Evolutionary conservation across 2,329 filamentous ascomycete genomes (phyloP), one percentile per base, ranked within the genome.

Genomic region (Dactylellina cionopaga): DNA sequence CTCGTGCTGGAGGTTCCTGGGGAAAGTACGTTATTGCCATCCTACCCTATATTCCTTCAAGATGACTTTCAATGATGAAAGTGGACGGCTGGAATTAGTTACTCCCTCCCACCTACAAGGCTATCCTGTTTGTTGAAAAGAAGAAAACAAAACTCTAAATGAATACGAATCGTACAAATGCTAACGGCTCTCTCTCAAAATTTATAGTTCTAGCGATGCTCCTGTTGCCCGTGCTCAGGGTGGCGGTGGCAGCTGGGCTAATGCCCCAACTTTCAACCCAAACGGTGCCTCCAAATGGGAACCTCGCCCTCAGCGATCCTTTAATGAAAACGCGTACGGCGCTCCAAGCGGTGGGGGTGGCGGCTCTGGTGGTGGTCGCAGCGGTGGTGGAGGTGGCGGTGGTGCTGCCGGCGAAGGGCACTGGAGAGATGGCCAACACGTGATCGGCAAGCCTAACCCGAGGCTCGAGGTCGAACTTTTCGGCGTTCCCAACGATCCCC

Each of bases 361-460:
- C 31, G 76, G 75, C 56, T 75, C 76, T 44, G 79, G 78, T 74
- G 81, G 81, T 49, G 80, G n/a, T n/a, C n/a, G 79, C 44, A 80
- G 81, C 44, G 83, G 85, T 74, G 84, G 84, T 74, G 84, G 85
- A 71, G 83, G 84, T 74, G 82, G 83, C 70, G 83, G 83, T 75
- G 83, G 84, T 76, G 92, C 93, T 78, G 96, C 92, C 80, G 95
- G 95, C 79, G 95, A 98, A 79, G 95, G 95, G 79, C 89, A 92
- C 84, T 99, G 95, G 95, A 89, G 89, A 79, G 94, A 98, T 77
- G 95, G 95, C 82, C 96, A 98, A 86, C 95, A 99, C 84, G 85
- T 97, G 78, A 87, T 94, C 72, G 95, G 95, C 68, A 92, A 93
- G 75, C 82, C 89, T 77, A 98, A 98, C 84, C 86, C 89, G 75